phyloP scores from a whole-genome alignment of 1,284 basidiomycete genomes.

The Retiboletus flavoniger region DNA sequence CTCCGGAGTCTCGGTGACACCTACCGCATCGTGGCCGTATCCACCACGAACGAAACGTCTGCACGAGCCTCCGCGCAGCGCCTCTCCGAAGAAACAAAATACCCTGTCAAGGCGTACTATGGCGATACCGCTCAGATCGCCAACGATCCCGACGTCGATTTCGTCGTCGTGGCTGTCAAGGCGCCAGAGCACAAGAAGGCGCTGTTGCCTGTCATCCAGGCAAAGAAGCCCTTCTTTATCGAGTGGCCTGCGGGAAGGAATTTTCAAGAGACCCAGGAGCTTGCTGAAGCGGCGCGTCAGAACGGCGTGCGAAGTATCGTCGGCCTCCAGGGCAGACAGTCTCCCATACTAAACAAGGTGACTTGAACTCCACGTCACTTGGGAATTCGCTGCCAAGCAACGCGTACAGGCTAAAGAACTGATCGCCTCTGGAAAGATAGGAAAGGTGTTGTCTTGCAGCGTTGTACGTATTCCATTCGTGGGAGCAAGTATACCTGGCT shows the following conservation, averaged over 20 bases:
- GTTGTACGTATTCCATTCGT: conserved; percentile 3
- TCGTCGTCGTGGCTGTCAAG: conserved; percentile 16
- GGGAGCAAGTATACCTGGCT: background rate
- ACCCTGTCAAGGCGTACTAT: conserved; percentile 15
- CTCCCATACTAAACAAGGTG: conserved; percentile 13
- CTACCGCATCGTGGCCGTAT: conserved; percentile 18
- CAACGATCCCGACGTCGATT: conserved; percentile 16
- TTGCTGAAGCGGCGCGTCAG: conserved; percentile 12
- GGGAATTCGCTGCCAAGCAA: background rate
- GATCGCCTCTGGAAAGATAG: conserved; percentile 11
- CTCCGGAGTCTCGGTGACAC: conserved; percentile 11
- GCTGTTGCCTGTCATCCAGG: conserved; percentile 15
- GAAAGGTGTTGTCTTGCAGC: conserved; percentile 15
- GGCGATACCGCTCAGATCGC: conserved; percentile 18
- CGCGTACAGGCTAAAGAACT: conserved; percentile 13
- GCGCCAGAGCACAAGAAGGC: conserved; percentile 13
- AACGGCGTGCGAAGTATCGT: conserved; percentile 10
- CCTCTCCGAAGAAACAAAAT: conserved; percentile 6
- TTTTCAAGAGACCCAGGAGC: conserved; percentile 11
- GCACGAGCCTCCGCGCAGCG: conserved; percentile 13
- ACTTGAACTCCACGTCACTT: background rate
- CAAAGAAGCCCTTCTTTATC: conserved; percentile 16
- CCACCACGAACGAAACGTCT: conserved; percentile 15
- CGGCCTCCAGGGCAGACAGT: conserved; percentile 16
- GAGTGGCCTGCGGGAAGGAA: conserved; percentile 17